phyloP scores from a whole-genome alignment of 331 rosid species.

The Quercus tomentella region DNA sequence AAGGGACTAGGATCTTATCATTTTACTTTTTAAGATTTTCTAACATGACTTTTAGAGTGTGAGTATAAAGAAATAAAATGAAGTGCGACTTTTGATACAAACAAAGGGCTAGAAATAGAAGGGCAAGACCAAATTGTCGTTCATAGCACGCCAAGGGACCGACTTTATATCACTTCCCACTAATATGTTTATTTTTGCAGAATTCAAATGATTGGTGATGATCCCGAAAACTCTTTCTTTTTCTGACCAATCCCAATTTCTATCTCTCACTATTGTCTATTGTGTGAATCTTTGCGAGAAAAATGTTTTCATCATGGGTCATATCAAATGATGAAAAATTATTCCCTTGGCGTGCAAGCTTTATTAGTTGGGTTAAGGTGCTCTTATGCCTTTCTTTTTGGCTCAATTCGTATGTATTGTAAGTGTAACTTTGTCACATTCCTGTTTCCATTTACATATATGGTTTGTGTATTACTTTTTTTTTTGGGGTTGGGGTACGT shows the following conservation, averaged over 20 bases:
- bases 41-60: background rate
- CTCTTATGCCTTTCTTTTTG: background rate
- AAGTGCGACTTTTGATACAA: conserved; percentile 37
- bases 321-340: conserved; percentile 35
- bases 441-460: no score
- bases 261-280: conserved; percentile 5
- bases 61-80: conserved; percentile 4
- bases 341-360: conserved; percentile 65
- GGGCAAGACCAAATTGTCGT: conserved; percentile 45
- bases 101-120: background rate
- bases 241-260: conserved; percentile 35
- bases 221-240: conserved; percentile 35
- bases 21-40: background rate
- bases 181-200: conserved; percentile 18
- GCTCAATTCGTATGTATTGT: no score
- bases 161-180: conserved; percentile 32
- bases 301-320: conserved; percentile 17
- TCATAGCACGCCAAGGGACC: conserved; percentile 60
- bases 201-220: conserved; percentile 52
- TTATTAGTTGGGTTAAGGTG: background rate
- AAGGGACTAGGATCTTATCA: background rate
- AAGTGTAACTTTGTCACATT: no score
- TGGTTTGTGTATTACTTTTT: no score
- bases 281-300: conserved; percentile 23
- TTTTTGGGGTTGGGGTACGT: no score